Conservation (phyloP, 495 filamentous ascomycete genomes). For the Collariella sp. region DNA sequence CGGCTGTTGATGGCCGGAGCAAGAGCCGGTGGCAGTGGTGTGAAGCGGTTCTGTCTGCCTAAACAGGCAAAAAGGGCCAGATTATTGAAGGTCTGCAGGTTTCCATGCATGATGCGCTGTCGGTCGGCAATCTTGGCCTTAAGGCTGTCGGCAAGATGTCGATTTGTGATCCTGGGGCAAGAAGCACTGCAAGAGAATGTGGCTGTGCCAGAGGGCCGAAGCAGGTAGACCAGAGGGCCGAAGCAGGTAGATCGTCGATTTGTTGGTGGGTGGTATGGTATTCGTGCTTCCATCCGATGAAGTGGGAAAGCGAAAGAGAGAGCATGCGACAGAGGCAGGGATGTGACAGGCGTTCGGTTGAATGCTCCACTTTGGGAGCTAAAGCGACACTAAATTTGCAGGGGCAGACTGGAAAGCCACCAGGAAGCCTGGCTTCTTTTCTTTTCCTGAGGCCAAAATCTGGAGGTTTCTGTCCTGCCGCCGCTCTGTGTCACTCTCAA, state of each 20-base stretch:
- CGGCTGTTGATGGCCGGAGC: no score
- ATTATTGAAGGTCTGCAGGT: neutral
- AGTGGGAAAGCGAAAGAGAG: neutral
- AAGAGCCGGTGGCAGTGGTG: neutral
- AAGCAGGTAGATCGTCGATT: no score
- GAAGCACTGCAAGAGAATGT: neutral
- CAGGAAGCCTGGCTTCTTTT: neutral
- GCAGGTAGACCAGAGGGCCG: no score
- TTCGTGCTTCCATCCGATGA: no score
- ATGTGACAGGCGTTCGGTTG: neutral
- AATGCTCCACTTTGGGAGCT: neutral
- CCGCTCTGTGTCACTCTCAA: neutral
- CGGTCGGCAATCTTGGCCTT: neutral
- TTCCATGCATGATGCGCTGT: neutral
- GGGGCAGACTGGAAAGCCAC: neutral
- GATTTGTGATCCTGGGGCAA: neutral
- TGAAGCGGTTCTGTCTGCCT: neutral
- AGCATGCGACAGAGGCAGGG: constrained; percentile 1
- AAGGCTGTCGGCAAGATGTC: neutral
- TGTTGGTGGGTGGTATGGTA: no score
- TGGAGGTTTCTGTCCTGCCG: neutral
- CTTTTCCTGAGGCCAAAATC: no score
- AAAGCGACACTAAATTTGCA: neutral
- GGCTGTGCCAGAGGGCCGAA: neutral
- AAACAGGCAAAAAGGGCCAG: neutral